Conservation (phyloP, 2,329 filamentous ascomycete genomes). For the Colletotrichum camelliae region DNA sequence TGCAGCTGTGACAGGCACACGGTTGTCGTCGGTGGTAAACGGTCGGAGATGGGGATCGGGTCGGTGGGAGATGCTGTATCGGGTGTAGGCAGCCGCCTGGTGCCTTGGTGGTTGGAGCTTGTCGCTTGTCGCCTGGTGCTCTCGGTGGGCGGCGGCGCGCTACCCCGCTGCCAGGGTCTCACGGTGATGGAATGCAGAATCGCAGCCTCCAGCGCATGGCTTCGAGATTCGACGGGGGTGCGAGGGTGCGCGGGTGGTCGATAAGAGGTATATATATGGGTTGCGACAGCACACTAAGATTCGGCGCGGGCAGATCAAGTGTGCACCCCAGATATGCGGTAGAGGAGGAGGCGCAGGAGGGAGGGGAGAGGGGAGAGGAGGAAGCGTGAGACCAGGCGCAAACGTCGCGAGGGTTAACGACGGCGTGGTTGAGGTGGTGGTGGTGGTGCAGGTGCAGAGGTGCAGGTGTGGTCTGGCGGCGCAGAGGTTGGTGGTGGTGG, state of each 20-base stretch:
- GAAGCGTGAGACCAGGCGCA: background rate
- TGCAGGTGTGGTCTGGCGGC: background rate
- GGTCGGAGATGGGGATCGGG: slow-evolving; percentile 16
- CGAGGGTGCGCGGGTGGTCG: background rate
- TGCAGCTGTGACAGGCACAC: background rate
- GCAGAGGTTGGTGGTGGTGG: background rate
- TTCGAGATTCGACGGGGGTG: background rate
- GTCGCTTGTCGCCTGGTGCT: background rate
- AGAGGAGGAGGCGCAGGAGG: background rate
- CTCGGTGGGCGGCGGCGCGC: background rate
- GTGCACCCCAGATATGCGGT: background rate
- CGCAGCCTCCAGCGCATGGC: slow-evolving; percentile 20
- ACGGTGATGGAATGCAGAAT: slow-evolving; percentile 20
- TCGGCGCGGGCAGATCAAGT: background rate
- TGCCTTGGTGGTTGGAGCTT: background rate
- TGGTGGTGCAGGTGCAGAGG: background rate
- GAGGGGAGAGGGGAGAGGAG: background rate
- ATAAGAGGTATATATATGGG: background rate
- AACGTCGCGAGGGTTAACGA: background rate
- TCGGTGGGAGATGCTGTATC: slow-evolving; percentile 14
- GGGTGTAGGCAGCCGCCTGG: slow-evolving; percentile 12
- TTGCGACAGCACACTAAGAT: background rate
- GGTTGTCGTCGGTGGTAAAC: background rate
- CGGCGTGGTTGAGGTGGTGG: background rate
- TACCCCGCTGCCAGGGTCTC: slow-evolving; percentile 23